phyloP scores from a whole-genome alignment of 331 rosid genomes.

The Stylosanthes scabra region DNA sequence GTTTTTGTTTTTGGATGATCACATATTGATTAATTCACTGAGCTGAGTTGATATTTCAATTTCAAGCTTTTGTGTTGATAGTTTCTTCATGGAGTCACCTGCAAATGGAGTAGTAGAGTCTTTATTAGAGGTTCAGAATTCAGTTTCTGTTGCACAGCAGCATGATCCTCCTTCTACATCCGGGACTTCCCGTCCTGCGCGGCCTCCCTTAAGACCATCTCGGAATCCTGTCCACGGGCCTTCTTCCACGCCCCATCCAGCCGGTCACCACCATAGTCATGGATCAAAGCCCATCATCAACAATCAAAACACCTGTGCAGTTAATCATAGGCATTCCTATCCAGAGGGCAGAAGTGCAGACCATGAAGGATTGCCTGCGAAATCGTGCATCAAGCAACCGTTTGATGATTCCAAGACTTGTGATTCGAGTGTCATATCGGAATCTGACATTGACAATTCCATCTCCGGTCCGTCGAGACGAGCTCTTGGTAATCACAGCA shows the following conservation, averaged over 20 bases:
- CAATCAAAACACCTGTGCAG: conserved; percentile 49
- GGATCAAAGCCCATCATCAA: conserved; percentile 43
- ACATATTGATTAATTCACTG: conserved; percentile 40
- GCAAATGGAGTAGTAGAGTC: conserved; percentile 59
- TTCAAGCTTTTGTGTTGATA: conserved; percentile 24
- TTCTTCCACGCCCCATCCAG: conserved; percentile 51
- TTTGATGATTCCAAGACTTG: conserved; percentile 45
- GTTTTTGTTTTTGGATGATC: conserved; percentile 34
- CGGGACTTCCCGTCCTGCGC: conserved; percentile 59
- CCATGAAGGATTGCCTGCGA: conserved; percentile 48
- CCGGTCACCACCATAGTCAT: conserved; percentile 46
- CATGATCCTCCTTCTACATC: conserved; percentile 56
- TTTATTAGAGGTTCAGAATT: conserved; percentile 62
- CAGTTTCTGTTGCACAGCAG: conserved; percentile 51
- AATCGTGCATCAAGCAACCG: conserved; percentile 41
- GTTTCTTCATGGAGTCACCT: conserved; percentile 64
- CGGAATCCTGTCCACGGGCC: conserved; percentile 58
- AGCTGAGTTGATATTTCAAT: conserved; percentile 51
- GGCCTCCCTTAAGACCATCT: conserved; percentile 63
- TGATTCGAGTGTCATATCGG: conserved; percentile 48
- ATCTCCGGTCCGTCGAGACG: conserved; percentile 46
- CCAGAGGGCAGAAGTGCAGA: conserved; percentile 37
- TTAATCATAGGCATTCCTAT: conserved; percentile 51
- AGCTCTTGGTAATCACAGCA: conserved; percentile 47
- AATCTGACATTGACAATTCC: conserved; percentile 55